Base-by-base conservation (phyloP, 1,284 basidiomycete genomes). In the Amylostereum areolatum region DNA sequence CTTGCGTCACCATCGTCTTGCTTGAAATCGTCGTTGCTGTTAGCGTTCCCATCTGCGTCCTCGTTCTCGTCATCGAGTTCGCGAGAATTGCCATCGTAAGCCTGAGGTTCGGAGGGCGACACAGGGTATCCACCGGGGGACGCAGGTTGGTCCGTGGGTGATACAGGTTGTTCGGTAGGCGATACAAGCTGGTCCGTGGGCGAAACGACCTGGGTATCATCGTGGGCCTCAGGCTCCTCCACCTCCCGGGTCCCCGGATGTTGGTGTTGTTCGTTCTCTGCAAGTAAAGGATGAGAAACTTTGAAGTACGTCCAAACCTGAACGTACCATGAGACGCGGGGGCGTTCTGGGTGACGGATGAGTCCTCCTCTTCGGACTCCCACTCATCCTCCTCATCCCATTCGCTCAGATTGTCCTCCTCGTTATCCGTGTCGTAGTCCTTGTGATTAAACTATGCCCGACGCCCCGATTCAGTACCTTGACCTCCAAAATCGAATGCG, bases 371-470 rank as follows among this genome's bases (percentile, higher is more conserved):
- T 9, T 52, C 50, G 24, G 55, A 56, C 10, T 37, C 31, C 55
- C 55, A 56, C 35, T 50, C 55, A 32, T 56, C 55, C 25, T 56
- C 55, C n/a, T 54, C 48, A 37, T 45, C 48, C 52, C 55, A 56
- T 30, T 41, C 40, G 43, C 50, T 51, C 11, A 24, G 27, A 25
- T 48, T 42, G 12, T 24, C 49, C 48, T 56, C 47, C 31, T 54
- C 48, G 18, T 50, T 43, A n/a, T 37, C 36, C 28, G 42, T 36
- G 32, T 33, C 42, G 41, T 40, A 49, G 30, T 47, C 48, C 51
- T 52, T 25, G 11, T 30, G 43, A 45, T 24, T 12, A 4, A 37
- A 11, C 7, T 24, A 3, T 10, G 31, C 12, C 12, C 27, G 9
- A 37, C 25, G 5, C 4, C n/a, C 25, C 25, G 4, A 43, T 27